Base-by-base conservation (phyloP, 2,329 filamentous ascomycete species). In the Penicillium nordicum region DNA sequence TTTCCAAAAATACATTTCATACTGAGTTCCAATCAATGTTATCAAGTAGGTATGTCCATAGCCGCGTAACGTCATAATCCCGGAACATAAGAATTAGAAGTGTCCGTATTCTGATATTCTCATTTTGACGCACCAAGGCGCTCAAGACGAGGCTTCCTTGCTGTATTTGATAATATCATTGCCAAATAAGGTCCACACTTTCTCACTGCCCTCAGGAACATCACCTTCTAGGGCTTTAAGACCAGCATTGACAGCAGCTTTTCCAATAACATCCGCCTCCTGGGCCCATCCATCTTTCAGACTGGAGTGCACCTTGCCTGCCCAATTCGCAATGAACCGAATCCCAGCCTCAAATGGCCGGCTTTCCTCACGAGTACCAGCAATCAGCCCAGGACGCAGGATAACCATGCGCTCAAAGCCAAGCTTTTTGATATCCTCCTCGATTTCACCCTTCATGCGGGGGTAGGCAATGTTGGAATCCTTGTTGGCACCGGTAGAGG, bases 381-480 rank as follows among this genome's bases (percentile, higher is more conserved):
- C 72, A 64, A 97, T 89, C 59, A 92, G 61, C 0, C 89, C 92
- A 0, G 92, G 92, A 43, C 86, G 74, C 40, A 88, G 47, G 52
- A 97, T 87, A 53, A 96, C 82, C 5, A 86, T 87, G 62, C 89
- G 85, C 48, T 92, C 88, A 69, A 96, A 96, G 5, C 78, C 87
- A 4, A 93, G 75, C 41, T 76, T 83, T 70, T 84, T 83, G 57
- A 96, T 82, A 16, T 85, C 79, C 34, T 95, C 88, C 72, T 97
- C 93, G 40, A 96, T 84, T 65, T 94, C 89, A 25, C 84, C 86
- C 80, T 97, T 97, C 90, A 97, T 94, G 72, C 79, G 79, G 1
- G 74, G 27, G 58, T 88, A 89, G 0, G 78, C 72, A 6, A 88
- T 70, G 1, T 65, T 79, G 62, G 77, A 84, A 60, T 75, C 81